Conservation (phyloP, 306 rosid species). For the Cucurbita pepo region DNA sequence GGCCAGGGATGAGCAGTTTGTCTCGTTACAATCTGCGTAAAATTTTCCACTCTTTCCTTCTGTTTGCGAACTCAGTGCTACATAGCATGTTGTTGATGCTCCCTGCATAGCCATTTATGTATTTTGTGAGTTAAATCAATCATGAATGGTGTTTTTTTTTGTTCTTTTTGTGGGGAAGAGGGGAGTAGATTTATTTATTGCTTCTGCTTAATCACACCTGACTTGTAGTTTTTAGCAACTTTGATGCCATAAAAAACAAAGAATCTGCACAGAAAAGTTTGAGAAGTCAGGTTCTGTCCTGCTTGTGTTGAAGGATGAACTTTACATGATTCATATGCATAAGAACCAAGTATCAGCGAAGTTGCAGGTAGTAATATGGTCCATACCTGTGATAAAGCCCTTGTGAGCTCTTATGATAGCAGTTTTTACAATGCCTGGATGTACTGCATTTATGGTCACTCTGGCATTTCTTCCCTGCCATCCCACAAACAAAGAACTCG, state of each 20-base stretch:
- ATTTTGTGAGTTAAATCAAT: not conserved
- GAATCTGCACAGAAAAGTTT: constrained; percentile 46
- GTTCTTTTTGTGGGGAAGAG: not conserved
- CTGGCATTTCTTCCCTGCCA: constrained; percentile 64
- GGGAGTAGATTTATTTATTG: not conserved
- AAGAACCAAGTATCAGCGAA: not conserved
- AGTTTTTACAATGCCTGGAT: constrained; percentile 85
- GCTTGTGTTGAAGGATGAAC: not conserved
- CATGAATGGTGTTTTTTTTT: not conserved
- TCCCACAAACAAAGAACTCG: not conserved
- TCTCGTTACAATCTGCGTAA: constrained; percentile 76
- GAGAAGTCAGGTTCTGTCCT: not conserved
- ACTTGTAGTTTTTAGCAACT: constrained; percentile 55
- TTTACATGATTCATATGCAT: not conserved
- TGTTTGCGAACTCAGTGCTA: constrained; percentile 52
- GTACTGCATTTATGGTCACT: constrained; percentile 75
- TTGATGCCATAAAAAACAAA: constrained; percentile 70
- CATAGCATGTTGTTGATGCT: constrained; percentile 83
- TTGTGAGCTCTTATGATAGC: constrained; percentile 74
- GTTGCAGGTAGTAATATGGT: not conserved
- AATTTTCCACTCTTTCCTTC: constrained; percentile 71
- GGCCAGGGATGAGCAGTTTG: constrained; percentile 56
- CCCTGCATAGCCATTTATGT: constrained; percentile 23
- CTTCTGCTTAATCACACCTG: constrained; percentile 33
- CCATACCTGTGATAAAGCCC: constrained; percentile 53